These are phyloP conservation scores for Deakozyma indianensis DNA, from an alignment of 805 yeast genomes.

Conservation along the genomic window DNA sequence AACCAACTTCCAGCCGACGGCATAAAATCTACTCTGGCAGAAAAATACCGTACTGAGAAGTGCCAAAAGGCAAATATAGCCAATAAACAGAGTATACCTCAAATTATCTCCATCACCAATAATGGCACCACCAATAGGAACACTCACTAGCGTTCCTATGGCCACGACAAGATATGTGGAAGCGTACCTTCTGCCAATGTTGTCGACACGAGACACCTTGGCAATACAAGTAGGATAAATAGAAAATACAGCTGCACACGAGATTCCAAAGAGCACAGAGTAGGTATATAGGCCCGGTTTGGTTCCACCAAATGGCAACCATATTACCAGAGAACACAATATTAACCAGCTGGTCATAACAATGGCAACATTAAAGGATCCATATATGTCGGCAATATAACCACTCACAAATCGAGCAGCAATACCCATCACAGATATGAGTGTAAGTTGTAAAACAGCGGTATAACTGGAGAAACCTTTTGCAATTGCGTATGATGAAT, in stretches of 20 bases:
- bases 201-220: conserved; percentile 39
- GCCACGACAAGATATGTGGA: conserved; percentile 46
- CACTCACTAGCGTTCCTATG: conserved; percentile 32
- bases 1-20: conserved; percentile 13
- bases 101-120: conserved; percentile 14
- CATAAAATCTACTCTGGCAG: conserved; percentile 13
- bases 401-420: conserved; percentile 33
- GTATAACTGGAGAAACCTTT: neutral
- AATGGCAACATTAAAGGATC: conserved; percentile 39
- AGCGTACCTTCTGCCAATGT: conserved; percentile 42
- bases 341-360: conserved; percentile 21
- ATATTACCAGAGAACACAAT: conserved; percentile 22
- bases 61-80: conserved; percentile 19
- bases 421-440: conserved; percentile 16
- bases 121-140: conserved; percentile 38
- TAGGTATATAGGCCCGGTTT: conserved; percentile 27
- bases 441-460: neutral
- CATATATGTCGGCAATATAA: conserved; percentile 30
- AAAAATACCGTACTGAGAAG: conserved; percentile 15
- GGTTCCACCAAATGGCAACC: conserved; percentile 30
- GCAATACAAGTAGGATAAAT: conserved; percentile 47
- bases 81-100: conserved; percentile 18
- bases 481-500: conserved; percentile 33
- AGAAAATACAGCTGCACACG: conserved; percentile 32
- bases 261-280: conserved; percentile 33